A percentile compares a stretch with the other conserved stretches of the same genome.
Evolutionary conservation across 805 yeast genomes (phyloP).

Genomic region (Zygosaccharomyces lentus): DNA sequence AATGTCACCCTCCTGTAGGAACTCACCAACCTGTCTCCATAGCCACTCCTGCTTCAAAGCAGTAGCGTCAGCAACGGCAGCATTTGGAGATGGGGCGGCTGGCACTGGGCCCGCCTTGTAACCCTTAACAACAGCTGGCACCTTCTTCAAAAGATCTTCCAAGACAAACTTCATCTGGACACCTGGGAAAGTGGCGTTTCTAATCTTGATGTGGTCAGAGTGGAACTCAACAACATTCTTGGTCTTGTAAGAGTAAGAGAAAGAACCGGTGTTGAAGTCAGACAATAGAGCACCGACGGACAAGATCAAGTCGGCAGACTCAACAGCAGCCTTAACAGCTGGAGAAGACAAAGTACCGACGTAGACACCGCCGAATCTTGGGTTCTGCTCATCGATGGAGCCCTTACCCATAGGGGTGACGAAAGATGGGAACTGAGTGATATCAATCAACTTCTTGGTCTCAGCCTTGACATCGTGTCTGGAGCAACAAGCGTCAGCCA

Average conservation of each 20-base stretch:
- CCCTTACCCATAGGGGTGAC: conserved; percentile 92
- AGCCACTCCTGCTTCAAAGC: conserved; percentile 62
- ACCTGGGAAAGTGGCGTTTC: conserved; percentile 65
- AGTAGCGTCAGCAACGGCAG: conserved; percentile 42
- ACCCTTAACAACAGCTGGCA: conserved; percentile 38
- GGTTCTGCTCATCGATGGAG: conserved; percentile 64
- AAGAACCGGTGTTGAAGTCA: conserved; percentile 88
- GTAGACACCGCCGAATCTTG: conserved; percentile 79
- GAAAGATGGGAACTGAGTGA: conserved; percentile 75
- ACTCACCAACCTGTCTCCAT: conserved; percentile 60
- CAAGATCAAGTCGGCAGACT: conserved; percentile 66
- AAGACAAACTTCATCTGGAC: conserved; percentile 63
- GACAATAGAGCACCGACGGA: conserved; percentile 81
- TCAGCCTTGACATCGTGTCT: conserved; percentile 68
- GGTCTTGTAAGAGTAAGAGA: conserved; percentile 70
- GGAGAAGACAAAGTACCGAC: conserved; percentile 77
- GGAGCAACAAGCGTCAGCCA: conserved; percentile 84
- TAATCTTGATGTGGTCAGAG: conserved; percentile 68
- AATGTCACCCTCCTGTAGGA: conserved; percentile 63
- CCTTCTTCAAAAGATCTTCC: conserved; percentile 38
- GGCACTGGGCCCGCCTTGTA: conserved; percentile 57
- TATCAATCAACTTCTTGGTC: conserved; percentile 55
- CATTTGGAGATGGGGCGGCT: conserved; percentile 42
- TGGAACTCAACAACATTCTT: conserved; percentile 75
- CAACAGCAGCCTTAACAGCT: conserved; percentile 67